Evolutionary conservation across 495 filamentous ascomycete genomes (phyloP).

Genomic region (Penicillium goetzii): DNA sequence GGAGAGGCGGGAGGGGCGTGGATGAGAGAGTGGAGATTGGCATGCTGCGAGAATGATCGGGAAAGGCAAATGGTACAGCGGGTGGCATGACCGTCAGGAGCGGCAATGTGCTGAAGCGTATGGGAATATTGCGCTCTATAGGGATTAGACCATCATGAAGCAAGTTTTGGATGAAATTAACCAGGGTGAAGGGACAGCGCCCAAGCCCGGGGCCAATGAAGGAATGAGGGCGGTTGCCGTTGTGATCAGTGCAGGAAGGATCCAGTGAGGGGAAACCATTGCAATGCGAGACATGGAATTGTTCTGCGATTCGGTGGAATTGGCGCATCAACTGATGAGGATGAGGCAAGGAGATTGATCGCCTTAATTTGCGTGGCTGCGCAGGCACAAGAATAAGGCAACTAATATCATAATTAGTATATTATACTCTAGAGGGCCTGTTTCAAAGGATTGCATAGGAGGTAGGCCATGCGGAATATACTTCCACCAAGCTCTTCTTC

Average conservation of each 20-base stretch:
- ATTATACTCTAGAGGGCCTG: not conserved
- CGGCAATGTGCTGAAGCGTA: not conserved
- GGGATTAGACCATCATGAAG: not conserved
- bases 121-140: not conserved
- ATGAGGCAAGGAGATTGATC: not conserved
- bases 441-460: not conserved
- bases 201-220: not conserved
- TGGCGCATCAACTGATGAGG: not conserved
- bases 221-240: not conserved
- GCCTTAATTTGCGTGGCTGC: constrained; percentile 1
- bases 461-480: not conserved
- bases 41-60: not conserved
- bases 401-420: not conserved
- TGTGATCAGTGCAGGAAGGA: not conserved
- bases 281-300: not conserved
- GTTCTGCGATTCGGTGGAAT: constrained; percentile 2
- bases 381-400: not conserved
- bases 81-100: not conserved
- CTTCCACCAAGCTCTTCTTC: not conserved
- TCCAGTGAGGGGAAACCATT: constrained; percentile 1
- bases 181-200: not conserved
- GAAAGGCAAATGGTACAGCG: not conserved
- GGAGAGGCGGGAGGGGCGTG: not conserved
- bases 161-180: not conserved
- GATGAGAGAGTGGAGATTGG: constrained; percentile 5